Percentiles rank a stretch among this genome's conserved stretches.
phyloP scores from a whole-genome alignment of 768 basidiomycete genomes.

The Gloeostereum incarnatum region DNA sequence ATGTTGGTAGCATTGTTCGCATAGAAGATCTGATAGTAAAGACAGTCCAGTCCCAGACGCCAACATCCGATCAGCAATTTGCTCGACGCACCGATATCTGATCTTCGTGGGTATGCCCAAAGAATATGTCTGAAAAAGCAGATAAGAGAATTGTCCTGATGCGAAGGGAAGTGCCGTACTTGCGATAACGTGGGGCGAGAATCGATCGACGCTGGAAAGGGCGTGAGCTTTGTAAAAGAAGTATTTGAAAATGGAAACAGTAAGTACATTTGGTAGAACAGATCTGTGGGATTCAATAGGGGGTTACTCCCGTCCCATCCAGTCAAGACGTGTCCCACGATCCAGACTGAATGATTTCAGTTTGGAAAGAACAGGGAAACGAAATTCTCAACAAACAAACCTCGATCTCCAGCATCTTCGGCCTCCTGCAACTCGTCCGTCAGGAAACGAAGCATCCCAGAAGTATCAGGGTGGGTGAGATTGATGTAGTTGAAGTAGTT shows the following conservation, averaged over 20 bases:
- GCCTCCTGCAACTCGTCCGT: slow-evolving; percentile 74
- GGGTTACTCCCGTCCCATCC: slow-evolving; percentile 72
- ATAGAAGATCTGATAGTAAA: slow-evolving; percentile 51
- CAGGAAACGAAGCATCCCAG: slow-evolving; percentile 70
- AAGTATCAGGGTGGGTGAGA: slow-evolving; percentile 55
- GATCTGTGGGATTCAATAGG: slow-evolving; percentile 53
- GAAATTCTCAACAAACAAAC: slow-evolving; percentile 21
- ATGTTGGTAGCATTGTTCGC: slow-evolving; percentile 59
- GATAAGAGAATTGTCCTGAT: slow-evolving; percentile 7
- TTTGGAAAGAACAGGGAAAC: neutral
- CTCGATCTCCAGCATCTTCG: slow-evolving; percentile 67
- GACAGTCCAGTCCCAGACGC: neutral
- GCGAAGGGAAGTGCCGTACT: slow-evolving; percentile 30
- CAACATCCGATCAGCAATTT: neutral
- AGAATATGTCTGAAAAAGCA: slow-evolving; percentile 52
- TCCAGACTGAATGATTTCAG: slow-evolving; percentile 29
- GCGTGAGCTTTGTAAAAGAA: no score
- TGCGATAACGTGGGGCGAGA: slow-evolving; percentile 68
- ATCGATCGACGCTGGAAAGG: slow-evolving; percentile 74
- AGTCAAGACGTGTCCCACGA: slow-evolving; percentile 45
- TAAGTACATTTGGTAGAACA: slow-evolving; percentile 45
- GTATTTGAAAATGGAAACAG: neutral
- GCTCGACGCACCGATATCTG: slow-evolving; percentile 41
- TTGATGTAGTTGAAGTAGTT: slow-evolving; percentile 79
- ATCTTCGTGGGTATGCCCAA: slow-evolving; percentile 72